These are phyloP conservation scores for Eucalyptus coolabah DNA, from an alignment of 345 rosid species.

Conservation along the genomic window DNA sequence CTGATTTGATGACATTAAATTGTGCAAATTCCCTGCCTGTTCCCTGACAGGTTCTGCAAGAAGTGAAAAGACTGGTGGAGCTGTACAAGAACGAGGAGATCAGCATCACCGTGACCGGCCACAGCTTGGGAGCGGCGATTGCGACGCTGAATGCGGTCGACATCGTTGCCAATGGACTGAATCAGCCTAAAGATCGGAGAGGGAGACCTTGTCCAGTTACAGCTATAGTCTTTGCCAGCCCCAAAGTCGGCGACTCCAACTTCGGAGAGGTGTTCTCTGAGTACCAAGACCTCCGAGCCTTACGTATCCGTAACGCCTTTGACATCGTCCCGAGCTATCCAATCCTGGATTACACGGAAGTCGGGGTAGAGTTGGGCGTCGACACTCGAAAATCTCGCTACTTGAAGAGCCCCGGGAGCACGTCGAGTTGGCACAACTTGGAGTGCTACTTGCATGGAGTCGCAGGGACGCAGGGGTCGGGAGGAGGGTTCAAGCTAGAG, in stretches of 20 bases:
- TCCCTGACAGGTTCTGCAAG: constrained; percentile 13
- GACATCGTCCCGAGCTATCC: constrained; percentile 72
- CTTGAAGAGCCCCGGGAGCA: constrained; percentile 47
- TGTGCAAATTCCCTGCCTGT: not conserved
- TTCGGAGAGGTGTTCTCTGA: constrained; percentile 27
- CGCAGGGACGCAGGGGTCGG: constrained; percentile 56
- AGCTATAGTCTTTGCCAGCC: constrained; percentile 51
- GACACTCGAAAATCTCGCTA: constrained; percentile 49
- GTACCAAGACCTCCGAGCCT: constrained; percentile 31
- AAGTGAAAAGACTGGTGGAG: constrained; percentile 41
- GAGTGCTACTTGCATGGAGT: constrained; percentile 74
- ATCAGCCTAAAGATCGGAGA: constrained; percentile 13
- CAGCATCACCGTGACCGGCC: constrained; percentile 57
- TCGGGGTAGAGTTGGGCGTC: constrained; percentile 53
- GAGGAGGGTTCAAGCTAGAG: constrained; percentile 44
- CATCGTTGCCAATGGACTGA: constrained; percentile 46
- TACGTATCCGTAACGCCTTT: constrained; percentile 30
- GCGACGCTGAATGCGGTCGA: constrained; percentile 53
- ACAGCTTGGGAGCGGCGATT: constrained; percentile 55
- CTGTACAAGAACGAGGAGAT: constrained; percentile 47
- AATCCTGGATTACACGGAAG: constrained; percentile 40
- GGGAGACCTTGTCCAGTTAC: constrained; percentile 29
- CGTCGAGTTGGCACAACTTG: constrained; percentile 36
- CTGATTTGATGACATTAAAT: not conserved
- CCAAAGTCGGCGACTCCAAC: constrained; percentile 47